Evolutionary conservation across 768 basidiomycete species (phyloP).

Genomic region (Termitomyces eurrhizus): DNA sequence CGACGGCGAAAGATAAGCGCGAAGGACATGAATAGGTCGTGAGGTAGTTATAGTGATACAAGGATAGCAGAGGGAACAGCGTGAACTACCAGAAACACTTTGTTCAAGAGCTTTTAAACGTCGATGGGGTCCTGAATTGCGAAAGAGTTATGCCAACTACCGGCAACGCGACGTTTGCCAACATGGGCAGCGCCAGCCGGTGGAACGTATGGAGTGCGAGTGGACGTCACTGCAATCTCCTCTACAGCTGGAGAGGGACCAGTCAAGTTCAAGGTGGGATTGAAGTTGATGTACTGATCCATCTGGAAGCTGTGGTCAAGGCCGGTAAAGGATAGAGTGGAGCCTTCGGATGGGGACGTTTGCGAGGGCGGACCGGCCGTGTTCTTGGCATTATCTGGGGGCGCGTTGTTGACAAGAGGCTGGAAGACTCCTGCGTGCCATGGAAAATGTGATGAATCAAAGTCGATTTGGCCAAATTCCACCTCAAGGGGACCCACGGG

Average conservation of each 20-base stretch:
- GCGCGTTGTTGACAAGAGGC: constrained; percentile 2
- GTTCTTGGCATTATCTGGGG: constrained; percentile 1
- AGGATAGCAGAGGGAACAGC: constrained; percentile 12
- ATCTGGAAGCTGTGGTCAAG: constrained; percentile 10
- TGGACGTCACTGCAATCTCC: constrained; percentile 16
- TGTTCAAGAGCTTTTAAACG: constrained; percentile 11
- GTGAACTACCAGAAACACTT: not conserved
- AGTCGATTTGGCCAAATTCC: constrained; percentile 11
- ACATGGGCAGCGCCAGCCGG: constrained; percentile 51
- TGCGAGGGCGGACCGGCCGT: constrained; percentile 12
- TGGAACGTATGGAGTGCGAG: constrained; percentile 40
- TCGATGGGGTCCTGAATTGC: constrained; percentile 23
- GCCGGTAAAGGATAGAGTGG: constrained; percentile 1
- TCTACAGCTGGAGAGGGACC: constrained; percentile 10
- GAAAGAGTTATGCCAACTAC: constrained; percentile 38
- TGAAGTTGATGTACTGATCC: constrained; percentile 34
- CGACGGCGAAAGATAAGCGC: not conserved
- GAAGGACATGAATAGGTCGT: constrained; percentile 10
- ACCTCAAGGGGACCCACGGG: constrained; percentile 14
- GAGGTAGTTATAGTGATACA: constrained; percentile 11
- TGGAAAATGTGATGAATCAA: constrained; percentile 7
- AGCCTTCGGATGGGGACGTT: constrained; percentile 2
- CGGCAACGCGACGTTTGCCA: constrained; percentile 51
- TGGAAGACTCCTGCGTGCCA: constrained; percentile 7
- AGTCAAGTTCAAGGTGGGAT: constrained; percentile 12